Evolutionary conservation across 73 alveolate genomes (phyloP), one percentile per base, ranked within the genome.

Genomic region (Strombidium stylifer): DNA sequence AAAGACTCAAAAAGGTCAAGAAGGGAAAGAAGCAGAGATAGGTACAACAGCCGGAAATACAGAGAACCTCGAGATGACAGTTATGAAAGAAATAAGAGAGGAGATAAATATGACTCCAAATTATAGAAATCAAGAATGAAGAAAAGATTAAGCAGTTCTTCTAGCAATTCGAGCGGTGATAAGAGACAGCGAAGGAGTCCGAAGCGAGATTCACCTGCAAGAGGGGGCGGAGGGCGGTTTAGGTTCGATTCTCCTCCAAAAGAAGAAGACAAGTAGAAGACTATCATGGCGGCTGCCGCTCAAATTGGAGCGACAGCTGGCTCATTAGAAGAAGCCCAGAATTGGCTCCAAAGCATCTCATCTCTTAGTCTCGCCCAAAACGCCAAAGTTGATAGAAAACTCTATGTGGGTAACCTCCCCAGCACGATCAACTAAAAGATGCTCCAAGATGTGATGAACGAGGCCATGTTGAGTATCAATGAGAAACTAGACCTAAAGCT

Each of bases 391-490:
- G 97, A 88, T 47, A 85, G 94, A 62, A 94, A 94, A 81, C 78
- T 94, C 21, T 94, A 94, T 73, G 91, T 94, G 30, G 99, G 99
- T 16, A 94, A 94, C 69, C 72, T 94, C 7, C 99, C 99, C 44
- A 61, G 73, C 21, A 90, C 87, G 7, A 79, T 90, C 57, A 86
- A 92, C 0, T 69, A 83, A 11, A 91, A 87, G 11, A 73, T 86
- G 69, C 80, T 94, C 57, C 68, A 81, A 49, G 91, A 90, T 50
- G 72, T 90, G 65, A 82, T 94, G 55, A 94, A 94, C 77, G 84
- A 72, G 48, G 96, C 97, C 23, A 58, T 83, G 72, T 37, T 52
- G 31, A 28, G 76, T 25, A 51, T 83, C 15, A 65, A 51, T 11
- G 69, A 58, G 11, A 64, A 70, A 61, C 69, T 68, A 35, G 72